These are phyloP conservation scores for Solanum sparsipilum DNA, from an alignment of 257 asterid genomes.

Conservation along the genomic window DNA sequence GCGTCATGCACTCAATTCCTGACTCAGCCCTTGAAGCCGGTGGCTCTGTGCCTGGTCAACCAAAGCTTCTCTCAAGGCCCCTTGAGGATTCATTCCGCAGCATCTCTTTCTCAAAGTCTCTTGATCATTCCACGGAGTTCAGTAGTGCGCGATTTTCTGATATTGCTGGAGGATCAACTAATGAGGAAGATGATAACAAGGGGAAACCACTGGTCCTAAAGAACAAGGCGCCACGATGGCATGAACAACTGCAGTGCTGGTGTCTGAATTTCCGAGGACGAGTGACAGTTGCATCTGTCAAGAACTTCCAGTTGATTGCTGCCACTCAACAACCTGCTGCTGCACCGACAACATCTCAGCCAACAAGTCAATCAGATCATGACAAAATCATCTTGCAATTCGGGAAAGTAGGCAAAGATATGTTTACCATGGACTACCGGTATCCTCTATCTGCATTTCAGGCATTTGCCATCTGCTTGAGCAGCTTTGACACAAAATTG, in stretches of 20 bases:
- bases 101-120: constrained; percentile 72
- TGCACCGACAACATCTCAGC: constrained; percentile 34
- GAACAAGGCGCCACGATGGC: constrained; percentile 96
- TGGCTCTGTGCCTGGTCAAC: constrained; percentile 86
- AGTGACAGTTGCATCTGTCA: constrained; percentile 91
- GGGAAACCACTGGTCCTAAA: constrained; percentile 55
- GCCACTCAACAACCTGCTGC: constrained; percentile 26
- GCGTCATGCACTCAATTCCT: constrained; percentile 81
- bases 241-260: constrained; percentile 94
- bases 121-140: constrained; percentile 67
- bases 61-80: constrained; percentile 68
- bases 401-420: constrained; percentile 84
- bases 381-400: constrained; percentile 80
- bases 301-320: constrained; percentile 80
- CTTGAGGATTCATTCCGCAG: constrained; percentile 85
- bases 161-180: constrained; percentile 20
- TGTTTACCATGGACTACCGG: constrained; percentile 89
- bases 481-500: constrained; percentile 91
- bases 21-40: constrained; percentile 70
- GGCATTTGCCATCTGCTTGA: constrained; percentile 84
- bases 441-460: constrained; percentile 85
- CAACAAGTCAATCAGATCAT: constrained; percentile 51
- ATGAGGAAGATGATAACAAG: constrained; percentile 36
- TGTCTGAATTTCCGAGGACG: constrained; percentile 83
- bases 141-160: constrained; percentile 79